These are phyloP conservation scores for Salix udensis DNA, from an alignment of 345 rosid genomes.

Conservation along the genomic window DNA sequence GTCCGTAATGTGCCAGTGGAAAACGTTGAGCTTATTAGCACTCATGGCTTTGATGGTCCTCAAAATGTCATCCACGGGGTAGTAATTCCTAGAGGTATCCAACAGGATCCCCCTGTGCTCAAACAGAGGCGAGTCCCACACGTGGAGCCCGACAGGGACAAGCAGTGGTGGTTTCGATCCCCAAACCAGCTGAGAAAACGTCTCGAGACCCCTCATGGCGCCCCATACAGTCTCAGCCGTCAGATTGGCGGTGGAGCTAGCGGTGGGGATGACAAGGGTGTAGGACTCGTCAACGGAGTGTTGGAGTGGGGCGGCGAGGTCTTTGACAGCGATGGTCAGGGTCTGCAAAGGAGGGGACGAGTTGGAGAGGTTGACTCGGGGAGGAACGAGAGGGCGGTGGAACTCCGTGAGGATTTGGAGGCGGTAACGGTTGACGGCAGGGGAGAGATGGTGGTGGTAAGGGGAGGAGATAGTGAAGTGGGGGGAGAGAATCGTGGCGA, in stretches of 20 bases:
- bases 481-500: conserved; percentile 44
- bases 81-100: conserved; percentile 84
- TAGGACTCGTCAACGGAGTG: conserved; percentile 78
- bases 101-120: conserved; percentile 63
- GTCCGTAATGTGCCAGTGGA: conserved; percentile 88
- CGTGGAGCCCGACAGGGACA: conserved; percentile 29
- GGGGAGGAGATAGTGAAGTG: conserved; percentile 51
- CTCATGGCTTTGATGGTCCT: conserved; percentile 71
- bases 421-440: conserved; percentile 52
- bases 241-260: conserved; percentile 30
- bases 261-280: conserved; percentile 45
- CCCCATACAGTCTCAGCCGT: conserved; percentile 68
- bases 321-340: conserved; percentile 42
- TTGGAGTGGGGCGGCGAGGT: conserved; percentile 48
- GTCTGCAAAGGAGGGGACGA: conserved; percentile 33
- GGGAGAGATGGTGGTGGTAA: conserved; percentile 42
- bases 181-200: conserved; percentile 83
- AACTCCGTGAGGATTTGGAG: conserved; percentile 44
- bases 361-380: conserved; percentile 34
- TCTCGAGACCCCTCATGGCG: conserved; percentile 83
- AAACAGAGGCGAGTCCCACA: conserved; percentile 62
- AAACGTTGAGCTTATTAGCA: conserved; percentile 76
- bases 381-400: conserved; percentile 39
- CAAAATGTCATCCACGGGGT: conserved; percentile 54
- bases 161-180: conserved; percentile 18